A percentile compares a stretch with the other conserved stretches of the same genome.
Evolutionary conservation across 2,329 filamentous ascomycete genomes (phyloP).

Genomic region (Nothomitra cinnamomea): DNA sequence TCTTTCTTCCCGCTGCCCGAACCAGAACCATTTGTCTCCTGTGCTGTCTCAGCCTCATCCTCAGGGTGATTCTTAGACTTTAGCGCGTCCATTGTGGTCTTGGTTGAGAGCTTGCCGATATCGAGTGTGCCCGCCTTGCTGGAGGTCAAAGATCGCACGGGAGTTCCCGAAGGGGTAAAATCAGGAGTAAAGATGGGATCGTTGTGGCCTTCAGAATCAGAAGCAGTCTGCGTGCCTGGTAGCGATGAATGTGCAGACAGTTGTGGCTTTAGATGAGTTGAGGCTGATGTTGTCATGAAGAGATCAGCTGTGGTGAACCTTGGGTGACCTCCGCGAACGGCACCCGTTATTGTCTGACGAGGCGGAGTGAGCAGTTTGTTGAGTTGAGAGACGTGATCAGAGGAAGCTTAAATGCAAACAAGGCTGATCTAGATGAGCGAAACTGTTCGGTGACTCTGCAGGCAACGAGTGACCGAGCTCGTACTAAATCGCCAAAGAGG

Average conservation of each 20-base stretch:
- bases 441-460: background rate
- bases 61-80: slow-evolving; percentile 10
- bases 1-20: slow-evolving; percentile 14
- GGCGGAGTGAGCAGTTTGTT: background rate
- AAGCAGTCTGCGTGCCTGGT: background rate
- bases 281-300: slow-evolving; percentile 3
- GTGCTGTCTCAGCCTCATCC: slow-evolving; percentile 14
- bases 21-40: slow-evolving; percentile 14
- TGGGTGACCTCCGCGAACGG: slow-evolving; percentile 1
- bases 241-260: background rate
- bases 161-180: slow-evolving; percentile 13
- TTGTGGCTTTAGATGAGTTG: background rate
- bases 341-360: background rate
- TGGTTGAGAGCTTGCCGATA: slow-evolving; percentile 11
- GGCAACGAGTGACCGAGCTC: background rate
- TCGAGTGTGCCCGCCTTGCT: slow-evolving; percentile 14
- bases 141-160: slow-evolving; percentile 15
- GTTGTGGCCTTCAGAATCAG: slow-evolving; percentile 11
- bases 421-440: background rate
- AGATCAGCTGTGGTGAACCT: background rate
- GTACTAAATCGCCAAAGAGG: background rate
- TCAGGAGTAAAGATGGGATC: slow-evolving; percentile 12
- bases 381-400: background rate
- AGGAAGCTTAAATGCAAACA: slow-evolving; percentile 1
- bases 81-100: slow-evolving; percentile 18